Percentiles rank a stretch among this genome's conserved stretches.
Conservation (phyloP, 1,284 basidiomycete genomes). For the Tylopilus sp. region DNA sequence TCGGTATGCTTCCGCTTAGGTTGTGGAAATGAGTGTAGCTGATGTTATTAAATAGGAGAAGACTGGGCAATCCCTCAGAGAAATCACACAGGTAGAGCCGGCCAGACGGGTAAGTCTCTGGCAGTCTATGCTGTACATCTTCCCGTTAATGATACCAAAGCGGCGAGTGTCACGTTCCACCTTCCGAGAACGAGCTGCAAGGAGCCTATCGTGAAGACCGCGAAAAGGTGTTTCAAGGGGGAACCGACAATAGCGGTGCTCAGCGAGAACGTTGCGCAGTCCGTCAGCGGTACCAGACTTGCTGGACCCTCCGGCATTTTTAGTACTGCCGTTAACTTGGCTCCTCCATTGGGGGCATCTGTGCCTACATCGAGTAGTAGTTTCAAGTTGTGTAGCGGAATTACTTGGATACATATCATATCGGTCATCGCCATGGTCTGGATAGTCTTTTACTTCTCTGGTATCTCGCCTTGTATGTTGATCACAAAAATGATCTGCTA, state of each 20-base stretch:
- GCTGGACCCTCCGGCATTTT: neutral
- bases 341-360: neutral
- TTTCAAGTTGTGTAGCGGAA: neutral
- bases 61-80: conserved; percentile 5
- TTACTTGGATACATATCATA: neutral
- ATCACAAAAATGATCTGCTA: no score
- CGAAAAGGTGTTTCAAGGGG: neutral
- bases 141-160: conserved; percentile 3
- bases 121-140: neutral
- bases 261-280: neutral
- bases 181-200: neutral
- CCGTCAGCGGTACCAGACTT: neutral
- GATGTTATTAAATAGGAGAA: conserved; percentile 6
- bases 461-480: no score
- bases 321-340: neutral
- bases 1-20: conserved; percentile 9
- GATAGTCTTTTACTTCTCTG: neutral
- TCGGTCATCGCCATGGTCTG: no score
- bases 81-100: neutral
- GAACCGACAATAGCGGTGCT: neutral
- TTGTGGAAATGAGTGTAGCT: neutral
- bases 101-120: conserved; percentile 2
- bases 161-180: no score
- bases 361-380: neutral
- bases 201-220: neutral